These are phyloP conservation scores for Geotrichum armillariae DNA, from an alignment of 1,139 yeast genomes.

Conservation along the genomic window DNA sequence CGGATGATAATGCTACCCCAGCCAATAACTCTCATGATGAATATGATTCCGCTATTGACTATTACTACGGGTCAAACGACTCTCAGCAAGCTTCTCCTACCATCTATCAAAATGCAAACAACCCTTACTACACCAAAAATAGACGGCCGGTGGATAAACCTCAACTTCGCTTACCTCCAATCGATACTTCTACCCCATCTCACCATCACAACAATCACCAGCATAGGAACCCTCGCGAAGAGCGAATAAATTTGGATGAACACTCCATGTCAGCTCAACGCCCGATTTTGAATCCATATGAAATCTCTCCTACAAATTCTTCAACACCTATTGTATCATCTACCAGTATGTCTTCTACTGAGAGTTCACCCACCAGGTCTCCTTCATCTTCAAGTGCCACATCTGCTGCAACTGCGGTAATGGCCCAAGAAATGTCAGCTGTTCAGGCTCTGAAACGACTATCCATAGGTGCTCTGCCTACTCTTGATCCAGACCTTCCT, in stretches of 20 bases:
- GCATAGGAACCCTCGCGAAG: not conserved
- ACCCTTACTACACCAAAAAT: not conserved
- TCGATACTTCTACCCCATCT: constrained; percentile 1
- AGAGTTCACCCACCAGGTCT: constrained; percentile 8
- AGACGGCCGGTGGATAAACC: not conserved
- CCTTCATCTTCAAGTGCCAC: constrained; percentile 10
- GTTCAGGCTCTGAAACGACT: constrained; percentile 49
- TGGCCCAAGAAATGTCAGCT: constrained; percentile 50
- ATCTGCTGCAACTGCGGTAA: constrained; percentile 41
- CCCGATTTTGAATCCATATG: not conserved
- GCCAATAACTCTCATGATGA: not conserved
- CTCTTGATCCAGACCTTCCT: constrained; percentile 50
- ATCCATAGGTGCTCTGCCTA: constrained; percentile 45
- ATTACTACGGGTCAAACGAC: constrained; percentile 2
- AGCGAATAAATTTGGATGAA: not conserved
- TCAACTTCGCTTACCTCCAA: constrained; percentile 2
- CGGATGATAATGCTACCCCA: not conserved
- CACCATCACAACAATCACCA: constrained; percentile 6
- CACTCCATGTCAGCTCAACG: not conserved
- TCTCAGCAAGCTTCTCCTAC: not conserved
- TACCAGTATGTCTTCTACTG: not conserved
- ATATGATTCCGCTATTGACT: constrained; percentile 12
- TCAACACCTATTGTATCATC: not conserved
- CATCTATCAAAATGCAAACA: not conserved
- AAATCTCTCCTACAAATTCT: not conserved